Conservation (phyloP, 2,329 filamentous ascomycete species). For the Alternaria triticimaculans region DNA sequence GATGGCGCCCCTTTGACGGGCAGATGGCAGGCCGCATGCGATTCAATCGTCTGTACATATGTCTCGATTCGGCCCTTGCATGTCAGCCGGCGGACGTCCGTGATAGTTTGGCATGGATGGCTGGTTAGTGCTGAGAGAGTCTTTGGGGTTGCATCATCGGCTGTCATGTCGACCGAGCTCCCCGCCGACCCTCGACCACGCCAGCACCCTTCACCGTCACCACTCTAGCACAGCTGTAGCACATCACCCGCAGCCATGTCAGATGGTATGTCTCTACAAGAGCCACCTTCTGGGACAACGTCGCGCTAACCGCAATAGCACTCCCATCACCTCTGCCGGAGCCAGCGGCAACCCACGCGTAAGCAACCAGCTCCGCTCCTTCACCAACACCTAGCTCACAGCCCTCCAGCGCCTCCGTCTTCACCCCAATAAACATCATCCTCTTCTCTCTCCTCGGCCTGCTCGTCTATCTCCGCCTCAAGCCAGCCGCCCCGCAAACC, state of each 20-base stretch:
- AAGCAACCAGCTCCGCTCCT: constrained; percentile 31
- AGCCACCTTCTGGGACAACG: background rate
- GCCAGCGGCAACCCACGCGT: constrained; percentile 54
- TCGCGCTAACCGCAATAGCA: constrained; percentile 42
- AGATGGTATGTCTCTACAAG: constrained; percentile 22
- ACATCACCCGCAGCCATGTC: constrained; percentile 24
- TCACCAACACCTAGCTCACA: constrained; percentile 20
- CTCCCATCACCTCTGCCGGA: constrained; percentile 68
- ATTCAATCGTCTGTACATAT: background rate
- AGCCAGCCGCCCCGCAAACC: constrained; percentile 58
- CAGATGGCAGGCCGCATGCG: background rate
- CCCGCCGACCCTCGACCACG: background rate
- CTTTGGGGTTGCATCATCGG: background rate
- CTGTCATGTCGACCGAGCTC: background rate
- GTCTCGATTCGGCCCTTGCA: background rate
- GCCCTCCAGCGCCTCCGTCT: constrained; percentile 57
- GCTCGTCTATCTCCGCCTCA: constrained; percentile 65
- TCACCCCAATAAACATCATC: constrained; percentile 67
- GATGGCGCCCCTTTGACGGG: constrained; percentile 1
- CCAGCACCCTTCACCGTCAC: constrained; percentile 1
- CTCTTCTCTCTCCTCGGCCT: constrained; percentile 65
- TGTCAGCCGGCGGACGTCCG: background rate
- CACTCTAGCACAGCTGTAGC: background rate
- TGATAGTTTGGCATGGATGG: background rate
- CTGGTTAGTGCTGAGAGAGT: background rate